A percentile compares a stretch with the other conserved stretches of the same genome.
Evolutionary conservation across 2,329 filamentous ascomycete genomes (phyloP).

Genomic region (Penicillium olsonii): DNA sequence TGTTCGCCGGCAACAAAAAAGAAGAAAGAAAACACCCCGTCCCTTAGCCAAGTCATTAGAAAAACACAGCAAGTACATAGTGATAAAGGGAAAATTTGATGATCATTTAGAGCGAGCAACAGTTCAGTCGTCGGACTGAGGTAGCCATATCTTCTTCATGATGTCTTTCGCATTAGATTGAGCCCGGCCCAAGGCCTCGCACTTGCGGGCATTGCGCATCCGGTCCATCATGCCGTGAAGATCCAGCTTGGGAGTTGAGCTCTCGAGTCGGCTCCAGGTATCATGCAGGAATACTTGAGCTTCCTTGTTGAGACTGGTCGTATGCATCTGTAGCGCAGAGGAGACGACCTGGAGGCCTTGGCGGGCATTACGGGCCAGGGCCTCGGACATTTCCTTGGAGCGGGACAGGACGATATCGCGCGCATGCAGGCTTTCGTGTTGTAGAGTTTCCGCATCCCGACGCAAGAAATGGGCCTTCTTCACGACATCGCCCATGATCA

Average conservation of each 20-base stretch:
- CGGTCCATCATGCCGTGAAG: conserved; percentile 28
- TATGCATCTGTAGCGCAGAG: conserved; percentile 33
- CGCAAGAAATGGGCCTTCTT: conserved; percentile 37
- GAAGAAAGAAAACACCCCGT: conserved; percentile 5
- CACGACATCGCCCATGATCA: conserved; percentile 40
- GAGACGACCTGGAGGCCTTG: conserved; percentile 35
- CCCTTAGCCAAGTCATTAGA: conserved; percentile 12
- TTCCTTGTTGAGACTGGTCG: conserved; percentile 30
- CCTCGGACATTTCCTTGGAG: conserved; percentile 38
- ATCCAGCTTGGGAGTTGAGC: conserved; percentile 26
- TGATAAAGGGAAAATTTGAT: conserved; percentile 2
- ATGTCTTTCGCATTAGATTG: conserved; percentile 37
- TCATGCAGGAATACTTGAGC: conserved; percentile 29
- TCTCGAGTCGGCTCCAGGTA: conserved; percentile 31
- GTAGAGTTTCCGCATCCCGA: conserved; percentile 29
- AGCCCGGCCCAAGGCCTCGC: conserved; percentile 34
- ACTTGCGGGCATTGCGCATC: conserved; percentile 30
- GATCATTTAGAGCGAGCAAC: conserved; percentile 5
- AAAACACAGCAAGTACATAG: conserved; percentile 26
- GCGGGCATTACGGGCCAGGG: conserved; percentile 32
- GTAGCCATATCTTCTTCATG: conserved; percentile 26
- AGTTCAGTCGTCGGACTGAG: conserved; percentile 10
- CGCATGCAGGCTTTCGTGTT: conserved; percentile 26
- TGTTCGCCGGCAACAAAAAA: conserved; percentile 20
- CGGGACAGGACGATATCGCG: conserved; percentile 29